Base-by-base conservation (phyloP, 1,284 basidiomycete species). In the Rhodotorula sp. region DNA sequence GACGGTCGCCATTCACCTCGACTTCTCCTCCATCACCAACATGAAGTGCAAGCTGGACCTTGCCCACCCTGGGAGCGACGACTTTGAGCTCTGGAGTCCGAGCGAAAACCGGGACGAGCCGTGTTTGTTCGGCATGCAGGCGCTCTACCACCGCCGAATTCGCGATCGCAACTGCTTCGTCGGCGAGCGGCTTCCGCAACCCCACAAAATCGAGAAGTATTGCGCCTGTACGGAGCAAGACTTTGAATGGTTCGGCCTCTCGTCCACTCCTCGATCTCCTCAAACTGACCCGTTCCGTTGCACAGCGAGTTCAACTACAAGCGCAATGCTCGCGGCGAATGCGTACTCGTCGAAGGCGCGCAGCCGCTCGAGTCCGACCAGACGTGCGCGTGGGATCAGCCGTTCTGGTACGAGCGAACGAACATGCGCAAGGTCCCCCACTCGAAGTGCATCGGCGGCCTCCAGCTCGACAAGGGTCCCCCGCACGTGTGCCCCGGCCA, bases 1-100 rank as follows among this genome's bases (percentile, higher is more conserved):
- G 20, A 84, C 87, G 0, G 85, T 90, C 7, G 87, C 89, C 1
- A 85, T 99, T 6, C 91, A 98, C 76, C 80, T 99, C 62, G 95
- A 99, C 82, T 97, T 99, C 76, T 86, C 89, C 2, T 83, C 88
- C 8, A 82, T 98, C 76, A 92, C 90, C 0, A 82, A 81, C 62
- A 84, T 83, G 74, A 82, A 88, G 83, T 97, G 92, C 80, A 81
- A 84, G 1, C 81, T 93, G 58, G 85, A 86, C 74, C 66, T 85
- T 7, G 85, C 90, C 2, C 82, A 95, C 77, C 88, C 92, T 7
- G 85, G 84, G 44, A 82, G 87, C 58, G 93, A 96, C 77, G 94
- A 97, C 80, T 97, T 96, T 78, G 94, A 96, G 80, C 81, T 94
- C 6, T 97, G 94, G 94, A 92, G 89, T 79, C 94, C 94, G 0